A percentile compares a stretch with the other conserved stretches of the same genome.
Evolutionary conservation across 2,329 filamentous ascomycete genomes (phyloP).

Genomic region (Colletotrichum lindemuthianum): DNA sequence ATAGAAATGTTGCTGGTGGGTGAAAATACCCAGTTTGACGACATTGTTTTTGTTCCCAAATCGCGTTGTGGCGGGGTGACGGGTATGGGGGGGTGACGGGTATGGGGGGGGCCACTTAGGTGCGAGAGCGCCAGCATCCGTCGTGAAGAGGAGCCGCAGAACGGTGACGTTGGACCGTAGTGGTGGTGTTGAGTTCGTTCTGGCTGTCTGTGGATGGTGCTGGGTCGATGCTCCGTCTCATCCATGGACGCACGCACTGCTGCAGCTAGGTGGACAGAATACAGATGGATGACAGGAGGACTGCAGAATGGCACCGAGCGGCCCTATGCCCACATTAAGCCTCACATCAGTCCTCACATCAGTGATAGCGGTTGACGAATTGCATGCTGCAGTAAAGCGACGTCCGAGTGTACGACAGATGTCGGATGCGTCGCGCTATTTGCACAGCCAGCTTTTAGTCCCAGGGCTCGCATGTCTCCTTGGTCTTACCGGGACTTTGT

Average conservation of each 20-base stretch:
- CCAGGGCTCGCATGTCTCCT: conserved; percentile 1
- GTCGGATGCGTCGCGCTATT: conserved; percentile 28
- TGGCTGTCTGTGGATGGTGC: conserved; percentile 12
- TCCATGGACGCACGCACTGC: conserved; percentile 11
- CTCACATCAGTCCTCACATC: conserved; percentile 18
- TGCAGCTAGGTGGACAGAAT: conserved; percentile 5
- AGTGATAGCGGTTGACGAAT: conserved; percentile 16
- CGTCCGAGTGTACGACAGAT: not conserved
- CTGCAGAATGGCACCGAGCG: conserved; percentile 15
- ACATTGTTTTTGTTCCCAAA: no score
- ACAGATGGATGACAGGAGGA: conserved; percentile 10
- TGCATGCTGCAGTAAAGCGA: not conserved
- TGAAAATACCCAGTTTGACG: no score
- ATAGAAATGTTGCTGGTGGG: no score
- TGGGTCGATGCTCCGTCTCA: conserved; percentile 22
- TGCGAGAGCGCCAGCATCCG: conserved; percentile 5
- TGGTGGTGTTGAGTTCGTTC: conserved; percentile 17
- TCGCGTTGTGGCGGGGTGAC: no score
- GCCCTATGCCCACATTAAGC: conserved; percentile 14
- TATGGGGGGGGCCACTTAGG: no score
- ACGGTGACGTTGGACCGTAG: not conserved
- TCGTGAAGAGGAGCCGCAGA: not conserved
- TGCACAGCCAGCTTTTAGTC: conserved; percentile 22
- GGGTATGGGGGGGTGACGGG: no score
- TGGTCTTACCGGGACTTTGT: not conserved